These are phyloP conservation scores for Amylocarpus encephaloides DNA, from an alignment of 2,329 filamentous ascomycete genomes.

Conservation along the genomic window DNA sequence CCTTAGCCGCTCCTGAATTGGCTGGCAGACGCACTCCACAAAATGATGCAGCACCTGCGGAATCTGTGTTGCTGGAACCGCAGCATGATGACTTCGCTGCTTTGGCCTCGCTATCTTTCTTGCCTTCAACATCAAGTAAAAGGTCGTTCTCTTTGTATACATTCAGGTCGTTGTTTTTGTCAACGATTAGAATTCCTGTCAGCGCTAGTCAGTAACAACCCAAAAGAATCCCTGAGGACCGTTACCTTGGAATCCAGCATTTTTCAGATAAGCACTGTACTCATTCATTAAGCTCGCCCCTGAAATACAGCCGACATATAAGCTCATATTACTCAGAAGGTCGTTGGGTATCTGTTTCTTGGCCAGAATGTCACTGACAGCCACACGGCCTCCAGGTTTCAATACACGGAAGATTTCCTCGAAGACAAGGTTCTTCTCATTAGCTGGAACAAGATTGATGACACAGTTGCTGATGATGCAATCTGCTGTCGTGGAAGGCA, in stretches of 20 bases:
- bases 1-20: conserved; percentile 5
- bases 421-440: conserved; percentile 49
- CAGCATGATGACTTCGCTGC: neutral
- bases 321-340: conserved; percentile 42
- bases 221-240: neutral
- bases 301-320: conserved; percentile 56
- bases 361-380: conserved; percentile 54
- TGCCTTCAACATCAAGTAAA: conserved; percentile 5
- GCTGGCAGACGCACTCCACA: conserved; percentile 8
- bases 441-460: conserved; percentile 49
- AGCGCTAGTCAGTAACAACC: neutral
- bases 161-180: conserved; percentile 42
- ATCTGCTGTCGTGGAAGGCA: conserved; percentile 40
- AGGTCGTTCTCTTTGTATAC: conserved; percentile 34
- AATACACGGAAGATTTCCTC: conserved; percentile 52
- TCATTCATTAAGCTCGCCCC: conserved; percentile 47
- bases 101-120: neutral
- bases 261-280: conserved; percentile 45
- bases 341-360: conserved; percentile 41
- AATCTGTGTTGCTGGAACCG: neutral
- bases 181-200: conserved; percentile 37
- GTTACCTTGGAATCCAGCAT: conserved; percentile 45
- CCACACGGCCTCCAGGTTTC: conserved; percentile 50
- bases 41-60: neutral
- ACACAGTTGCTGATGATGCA: conserved; percentile 60